Conservation (phyloP, 306 rosid genomes). For the Quercus robur region DNA sequence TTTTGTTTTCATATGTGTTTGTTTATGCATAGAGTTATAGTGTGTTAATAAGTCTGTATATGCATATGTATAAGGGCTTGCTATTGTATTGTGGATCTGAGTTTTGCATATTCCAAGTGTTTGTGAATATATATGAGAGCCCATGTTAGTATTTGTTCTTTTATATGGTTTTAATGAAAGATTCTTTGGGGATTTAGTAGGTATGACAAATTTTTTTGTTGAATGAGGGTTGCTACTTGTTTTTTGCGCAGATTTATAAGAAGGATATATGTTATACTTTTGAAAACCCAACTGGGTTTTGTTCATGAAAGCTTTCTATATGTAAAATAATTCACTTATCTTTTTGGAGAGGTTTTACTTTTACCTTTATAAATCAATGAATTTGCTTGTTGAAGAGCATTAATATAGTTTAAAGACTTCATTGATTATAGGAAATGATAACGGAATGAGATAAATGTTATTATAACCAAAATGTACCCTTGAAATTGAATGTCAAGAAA, state of each 20-base stretch:
- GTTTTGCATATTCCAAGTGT: background rate
- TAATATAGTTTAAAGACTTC: no score
- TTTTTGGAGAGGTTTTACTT: background rate
- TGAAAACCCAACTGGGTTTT: background rate
- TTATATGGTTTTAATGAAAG: background rate
- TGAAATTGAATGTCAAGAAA: no score
- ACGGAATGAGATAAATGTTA: no score
- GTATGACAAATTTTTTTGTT: background rate
- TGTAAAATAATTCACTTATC: background rate
- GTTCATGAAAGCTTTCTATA: background rate
- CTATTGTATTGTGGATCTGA: no score
- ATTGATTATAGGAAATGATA: no score
- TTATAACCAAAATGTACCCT: no score
- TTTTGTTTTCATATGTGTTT: background rate
- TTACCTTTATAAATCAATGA: background rate
- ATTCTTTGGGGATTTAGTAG: background rate
- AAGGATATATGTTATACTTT: background rate
- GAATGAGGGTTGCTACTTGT: background rate
- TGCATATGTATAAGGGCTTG: background rate
- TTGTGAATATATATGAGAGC: background rate
- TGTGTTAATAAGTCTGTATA: background rate
- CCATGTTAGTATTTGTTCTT: no score
- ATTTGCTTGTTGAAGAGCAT: background rate
- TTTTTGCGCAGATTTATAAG: background rate
- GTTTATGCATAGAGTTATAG: background rate